Evolutionary conservation across 768 basidiomycete genomes (phyloP), one percentile per base, ranked within the genome.

Genomic region (Termitomyces sp.): DNA sequence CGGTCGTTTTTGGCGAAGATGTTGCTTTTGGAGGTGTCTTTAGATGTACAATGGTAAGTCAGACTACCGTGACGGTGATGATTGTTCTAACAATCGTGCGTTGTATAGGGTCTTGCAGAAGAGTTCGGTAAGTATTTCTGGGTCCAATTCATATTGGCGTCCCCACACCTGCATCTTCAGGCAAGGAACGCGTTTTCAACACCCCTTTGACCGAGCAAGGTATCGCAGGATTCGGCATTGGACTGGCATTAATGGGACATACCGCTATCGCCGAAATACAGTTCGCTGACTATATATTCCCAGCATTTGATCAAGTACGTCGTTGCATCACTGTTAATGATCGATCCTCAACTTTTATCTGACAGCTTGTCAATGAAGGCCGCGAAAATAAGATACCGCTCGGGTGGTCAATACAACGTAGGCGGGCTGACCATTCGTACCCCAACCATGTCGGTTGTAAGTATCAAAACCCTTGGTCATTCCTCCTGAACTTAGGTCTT

Each of bases 1-100:
- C 95, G 1, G 84, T 96, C 5, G 85, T 97, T 0, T 97, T 97
- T 64, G 94, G 94, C 7, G 87, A 90, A 66, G 91, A 94, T 60
- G 92, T 98, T 47, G 89, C 88, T 0, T 97, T 96, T 62, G 94
- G 94, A 11, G 94, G 94, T 3, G 94, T 98, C 14, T 98, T 98
- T 64, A 80, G 94, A 57, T 96, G 93, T 63, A 93, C 91, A 0
- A 91, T 94, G 87, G 91, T 91, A 54, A 51, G 79, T 63, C 43
- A 10, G 48, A 59, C 31, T 45, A 17, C 8, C 50, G 44, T 41
- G 23, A 19, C 12, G 1, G 26, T 57, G 9, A 45, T 44, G 9
- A 45, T 46, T 54, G n/a, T 26, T 28, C 52, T 49, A 23, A 42
- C 21, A 50, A 10, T 23, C 21, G 23, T 26, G 12, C 54, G 5